phyloP scores from a whole-genome alignment of 2,329 filamentous ascomycete genomes.

The Neodidymelliopsis sp. region DNA sequence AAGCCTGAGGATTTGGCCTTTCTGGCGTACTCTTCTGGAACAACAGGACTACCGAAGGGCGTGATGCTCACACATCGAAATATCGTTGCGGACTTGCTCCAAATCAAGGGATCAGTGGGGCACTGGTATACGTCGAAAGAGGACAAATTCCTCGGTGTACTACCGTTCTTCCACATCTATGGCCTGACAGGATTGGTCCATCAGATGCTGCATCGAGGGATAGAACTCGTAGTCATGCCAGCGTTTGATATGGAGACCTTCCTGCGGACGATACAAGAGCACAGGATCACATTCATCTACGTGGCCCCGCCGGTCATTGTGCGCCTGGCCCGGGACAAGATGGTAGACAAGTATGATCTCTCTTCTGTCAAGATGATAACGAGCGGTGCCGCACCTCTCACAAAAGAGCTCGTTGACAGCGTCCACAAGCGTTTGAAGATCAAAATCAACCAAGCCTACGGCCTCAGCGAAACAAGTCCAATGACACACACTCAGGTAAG shows the following conservation, averaged over 20 bases:
- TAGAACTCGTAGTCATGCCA: constrained; percentile 72
- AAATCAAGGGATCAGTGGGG: constrained; percentile 84
- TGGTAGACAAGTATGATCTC: constrained; percentile 81
- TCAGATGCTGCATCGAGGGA: constrained; percentile 70
- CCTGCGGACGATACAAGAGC: constrained; percentile 76
- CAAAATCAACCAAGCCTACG: constrained; percentile 37
- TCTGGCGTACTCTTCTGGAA: constrained; percentile 64
- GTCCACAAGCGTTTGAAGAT: constrained; percentile 73
- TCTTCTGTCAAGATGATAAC: constrained; percentile 81
- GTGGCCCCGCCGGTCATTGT: constrained; percentile 86
- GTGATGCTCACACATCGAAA: constrained; percentile 56
- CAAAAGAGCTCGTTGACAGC: constrained; percentile 76
- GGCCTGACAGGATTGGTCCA: constrained; percentile 78
- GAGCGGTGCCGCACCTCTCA: constrained; percentile 84
- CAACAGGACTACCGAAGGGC: constrained; percentile 55
- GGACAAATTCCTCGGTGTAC: constrained; percentile 77
- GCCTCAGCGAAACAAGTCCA: constrained; percentile 35
- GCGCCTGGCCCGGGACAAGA: constrained; percentile 76
- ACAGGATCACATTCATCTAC: constrained; percentile 77
- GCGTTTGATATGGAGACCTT: constrained; percentile 83
- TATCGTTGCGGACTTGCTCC: constrained; percentile 72
- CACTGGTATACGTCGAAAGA: constrained; percentile 69
- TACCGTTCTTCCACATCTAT: constrained; percentile 93
- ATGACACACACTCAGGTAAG: constrained; percentile 36
- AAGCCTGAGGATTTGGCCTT: constrained; percentile 79